A percentile compares a stretch with the other conserved stretches of the same genome.
These are phyloP conservation scores for Euphorbia celastroides DNA, from an alignment of 441 rosid genomes.

Conservation along the genomic window DNA sequence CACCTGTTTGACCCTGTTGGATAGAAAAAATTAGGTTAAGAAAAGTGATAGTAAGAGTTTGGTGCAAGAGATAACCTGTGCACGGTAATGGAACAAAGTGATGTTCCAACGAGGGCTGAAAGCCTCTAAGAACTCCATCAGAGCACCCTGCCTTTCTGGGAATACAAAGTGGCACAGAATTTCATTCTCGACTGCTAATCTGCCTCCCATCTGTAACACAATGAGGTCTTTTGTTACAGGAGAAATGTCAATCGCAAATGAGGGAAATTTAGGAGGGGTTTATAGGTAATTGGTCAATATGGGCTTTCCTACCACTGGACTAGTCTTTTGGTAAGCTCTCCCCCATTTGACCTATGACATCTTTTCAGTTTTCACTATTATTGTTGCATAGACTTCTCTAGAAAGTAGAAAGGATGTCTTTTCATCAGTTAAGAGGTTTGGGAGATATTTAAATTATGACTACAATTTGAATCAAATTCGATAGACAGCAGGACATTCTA, in stretches of 20 bases:
- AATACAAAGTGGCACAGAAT: conserved; percentile 71
- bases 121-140: conserved; percentile 81
- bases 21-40: not conserved
- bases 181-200: conserved; percentile 57
- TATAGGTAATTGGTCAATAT: no score
- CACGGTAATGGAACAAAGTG: conserved; percentile 90
- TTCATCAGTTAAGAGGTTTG: not conserved
- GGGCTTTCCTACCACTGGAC: no score
- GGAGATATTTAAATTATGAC: not conserved
- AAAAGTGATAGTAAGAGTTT: not conserved
- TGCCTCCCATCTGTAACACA: conserved; percentile 80
- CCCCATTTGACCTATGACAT: not conserved
- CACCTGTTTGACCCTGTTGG: conserved; percentile 87
- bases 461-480: not conserved
- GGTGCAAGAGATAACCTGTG: conserved; percentile 39
- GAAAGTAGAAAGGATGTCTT: not conserved
- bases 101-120: conserved; percentile 97
- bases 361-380: no score
- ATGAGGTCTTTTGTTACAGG: no score
- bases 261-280: no score
- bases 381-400: not conserved
- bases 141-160: conserved; percentile 92
- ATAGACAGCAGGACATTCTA: not conserved
- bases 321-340: not conserved
- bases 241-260: no score